These are phyloP conservation scores for Umbelopsis sp. DNA, from an alignment of 192 early-diverging fungal genomes.

Conservation along the genomic window DNA sequence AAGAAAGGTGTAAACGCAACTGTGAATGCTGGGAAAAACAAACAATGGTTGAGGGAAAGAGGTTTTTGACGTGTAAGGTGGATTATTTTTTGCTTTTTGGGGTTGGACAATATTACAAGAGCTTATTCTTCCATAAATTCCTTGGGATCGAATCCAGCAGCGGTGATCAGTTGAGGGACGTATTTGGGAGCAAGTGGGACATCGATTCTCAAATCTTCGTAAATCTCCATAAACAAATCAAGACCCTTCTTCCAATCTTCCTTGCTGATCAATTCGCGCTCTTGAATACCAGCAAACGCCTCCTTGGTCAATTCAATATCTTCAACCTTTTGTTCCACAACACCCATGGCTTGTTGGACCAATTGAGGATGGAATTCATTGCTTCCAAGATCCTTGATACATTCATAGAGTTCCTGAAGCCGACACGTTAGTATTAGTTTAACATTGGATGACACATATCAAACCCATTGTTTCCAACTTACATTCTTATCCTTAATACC, in stretches of 20 bases:
- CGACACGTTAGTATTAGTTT: not conserved
- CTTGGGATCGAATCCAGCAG: conserved; percentile 26
- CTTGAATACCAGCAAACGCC: conserved; percentile 2
- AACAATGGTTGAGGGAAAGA: not conserved
- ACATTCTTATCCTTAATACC: conserved; percentile 38
- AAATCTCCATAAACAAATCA: conserved; percentile 34
- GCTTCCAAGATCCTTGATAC: conserved; percentile 18
- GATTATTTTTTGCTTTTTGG: not conserved
- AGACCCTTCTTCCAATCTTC: conserved; percentile 27
- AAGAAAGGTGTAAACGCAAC: not conserved
- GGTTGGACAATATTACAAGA: conserved; percentile 10
- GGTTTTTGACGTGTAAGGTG: not conserved
- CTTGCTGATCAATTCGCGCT: conserved; percentile 25
- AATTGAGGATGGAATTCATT: conserved; percentile 15
- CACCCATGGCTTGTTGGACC: conserved; percentile 17
- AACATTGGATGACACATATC: not conserved
- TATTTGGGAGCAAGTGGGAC: conserved; percentile 41
- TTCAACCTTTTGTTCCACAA: conserved; percentile 10
- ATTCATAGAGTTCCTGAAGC: conserved; percentile 14
- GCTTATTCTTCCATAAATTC: conserved; percentile 28
- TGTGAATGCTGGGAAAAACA: not conserved
- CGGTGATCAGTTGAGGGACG: conserved; percentile 29
- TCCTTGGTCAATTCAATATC: conserved; percentile 15
- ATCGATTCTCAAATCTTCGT: conserved; percentile 43
- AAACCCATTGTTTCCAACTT: not conserved